Conservation (phyloP, 441 rosid genomes). For the Euphorbia neoarborescens region DNA sequence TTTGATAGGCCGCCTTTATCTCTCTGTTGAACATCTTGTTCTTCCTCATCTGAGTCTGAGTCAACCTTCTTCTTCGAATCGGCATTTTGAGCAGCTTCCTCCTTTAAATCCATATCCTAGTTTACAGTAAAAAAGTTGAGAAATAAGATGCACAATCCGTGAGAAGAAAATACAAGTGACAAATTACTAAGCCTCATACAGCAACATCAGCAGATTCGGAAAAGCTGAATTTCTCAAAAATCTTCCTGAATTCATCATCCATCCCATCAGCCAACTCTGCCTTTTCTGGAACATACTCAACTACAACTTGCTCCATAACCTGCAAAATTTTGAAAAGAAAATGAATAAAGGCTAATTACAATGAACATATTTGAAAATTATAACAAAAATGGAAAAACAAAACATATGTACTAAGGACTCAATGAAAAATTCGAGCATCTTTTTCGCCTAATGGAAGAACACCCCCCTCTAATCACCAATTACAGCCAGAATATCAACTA, state of each 20-base stretch:
- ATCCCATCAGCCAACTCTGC: conserved; percentile 72
- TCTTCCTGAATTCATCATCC: conserved; percentile 66
- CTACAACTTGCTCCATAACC: conserved; percentile 53
- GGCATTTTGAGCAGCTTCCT: conserved; percentile 55
- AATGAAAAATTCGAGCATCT: not conserved
- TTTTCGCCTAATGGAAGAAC: not conserved
- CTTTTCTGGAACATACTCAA: conserved; percentile 88
- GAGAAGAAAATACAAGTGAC: not conserved
- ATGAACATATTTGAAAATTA: not conserved
- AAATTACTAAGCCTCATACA: conserved; percentile 29
- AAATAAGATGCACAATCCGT: not conserved
- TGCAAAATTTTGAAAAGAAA: conserved; percentile 22
- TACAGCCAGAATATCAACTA: not conserved
- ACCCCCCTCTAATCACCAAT: conserved; percentile 9
- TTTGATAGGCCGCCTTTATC: conserved; percentile 77
- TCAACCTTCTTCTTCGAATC: conserved; percentile 53
- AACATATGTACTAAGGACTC: not conserved
- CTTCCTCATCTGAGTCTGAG: conserved; percentile 72
- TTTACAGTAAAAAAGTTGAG: conserved; percentile 4
- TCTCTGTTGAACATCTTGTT: conserved; percentile 50
- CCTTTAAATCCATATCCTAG: conserved; percentile 56
- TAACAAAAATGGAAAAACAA: not conserved
- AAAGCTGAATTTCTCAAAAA: conserved; percentile 78
- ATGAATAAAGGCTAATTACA: not conserved
- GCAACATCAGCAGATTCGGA: conserved; percentile 42